These are phyloP conservation scores for Pelargonium citronellum DNA, from an alignment of 441 rosid genomes.

Conservation along the genomic window DNA sequence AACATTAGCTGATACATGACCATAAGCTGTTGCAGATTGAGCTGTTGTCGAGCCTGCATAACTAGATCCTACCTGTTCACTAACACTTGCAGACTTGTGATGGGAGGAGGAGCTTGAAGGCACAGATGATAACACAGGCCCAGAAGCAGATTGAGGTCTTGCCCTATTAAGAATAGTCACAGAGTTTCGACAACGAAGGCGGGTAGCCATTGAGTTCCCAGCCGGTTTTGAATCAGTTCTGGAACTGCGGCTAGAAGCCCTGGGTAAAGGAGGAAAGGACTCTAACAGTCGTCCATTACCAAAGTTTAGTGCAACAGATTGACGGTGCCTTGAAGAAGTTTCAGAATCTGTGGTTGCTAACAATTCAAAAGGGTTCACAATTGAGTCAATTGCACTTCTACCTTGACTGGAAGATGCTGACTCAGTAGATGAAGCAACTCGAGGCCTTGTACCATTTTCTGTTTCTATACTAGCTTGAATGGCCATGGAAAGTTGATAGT, in stretches of 20 bases:
- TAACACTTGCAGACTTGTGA: slow-evolving; percentile 14
- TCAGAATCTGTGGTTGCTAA: slow-evolving; percentile 22
- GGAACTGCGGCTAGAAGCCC: slow-evolving; percentile 17
- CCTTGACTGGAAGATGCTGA: slow-evolving; percentile 9
- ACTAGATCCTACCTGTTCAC: slow-evolving; percentile 22
- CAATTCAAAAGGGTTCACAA: slow-evolving; percentile 25
- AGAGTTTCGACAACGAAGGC: slow-evolving; percentile 21
- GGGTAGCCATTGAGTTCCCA: slow-evolving; percentile 33
- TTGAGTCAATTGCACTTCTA: slow-evolving; percentile 16
- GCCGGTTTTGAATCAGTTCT: slow-evolving; percentile 21
- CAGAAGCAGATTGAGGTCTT: slow-evolving; percentile 8
- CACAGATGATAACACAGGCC: slow-evolving; percentile 9
- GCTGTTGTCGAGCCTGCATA: slow-evolving; percentile 20
- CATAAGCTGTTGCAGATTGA: slow-evolving; percentile 14
- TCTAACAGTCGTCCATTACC: slow-evolving; percentile 19
- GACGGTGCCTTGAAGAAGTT: slow-evolving; percentile 25
- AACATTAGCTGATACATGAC: slow-evolving; percentile 18
- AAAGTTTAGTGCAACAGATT: slow-evolving; percentile 22
- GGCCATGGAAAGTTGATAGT: slow-evolving; percentile 25
- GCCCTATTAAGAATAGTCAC: slow-evolving; percentile 20
- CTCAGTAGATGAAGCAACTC: slow-evolving; percentile 19
- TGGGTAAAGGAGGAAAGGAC: slow-evolving; percentile 34
- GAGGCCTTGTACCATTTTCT: slow-evolving; percentile 18
- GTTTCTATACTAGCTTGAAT: slow-evolving; percentile 30
- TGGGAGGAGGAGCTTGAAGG: slow-evolving; percentile 16